Evolutionary conservation across 257 asterid species (phyloP).

Genomic region (Petunia axillaris): DNA sequence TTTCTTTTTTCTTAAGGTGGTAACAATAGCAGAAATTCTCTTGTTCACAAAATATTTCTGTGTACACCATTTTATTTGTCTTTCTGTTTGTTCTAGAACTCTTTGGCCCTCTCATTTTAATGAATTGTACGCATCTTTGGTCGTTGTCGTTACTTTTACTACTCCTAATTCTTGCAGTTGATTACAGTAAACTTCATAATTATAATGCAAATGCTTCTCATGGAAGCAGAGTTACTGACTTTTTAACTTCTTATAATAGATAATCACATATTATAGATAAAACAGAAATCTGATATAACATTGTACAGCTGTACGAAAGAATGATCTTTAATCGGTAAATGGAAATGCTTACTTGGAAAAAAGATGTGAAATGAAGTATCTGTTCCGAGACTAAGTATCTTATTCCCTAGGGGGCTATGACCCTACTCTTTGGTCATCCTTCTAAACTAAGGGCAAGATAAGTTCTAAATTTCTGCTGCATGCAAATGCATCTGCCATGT

Average conservation of each 20-base stretch:
- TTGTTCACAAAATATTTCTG: not conserved
- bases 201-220: constrained; percentile 9
- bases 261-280: constrained; percentile 3
- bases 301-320: constrained; percentile 10
- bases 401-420: not conserved
- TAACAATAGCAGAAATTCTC: not conserved
- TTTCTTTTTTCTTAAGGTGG: not conserved
- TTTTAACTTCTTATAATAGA: not conserved
- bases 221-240: constrained; percentile 3
- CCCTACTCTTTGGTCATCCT: constrained; percentile 16
- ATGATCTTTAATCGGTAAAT: not conserved
- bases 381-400: constrained; percentile 12
- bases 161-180: not conserved
- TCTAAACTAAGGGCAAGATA: not conserved
- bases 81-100: not conserved
- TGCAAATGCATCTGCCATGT: not conserved
- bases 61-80: not conserved
- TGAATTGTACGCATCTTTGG: not conserved
- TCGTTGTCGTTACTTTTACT: not conserved
- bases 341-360: constrained; percentile 14
- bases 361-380: constrained; percentile 7
- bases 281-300: not conserved
- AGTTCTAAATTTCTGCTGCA: not conserved
- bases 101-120: not conserved
- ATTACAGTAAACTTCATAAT: not conserved